These are phyloP conservation scores for Aquanectria penicillioides DNA, from an alignment of 2,329 filamentous ascomycete species.

Conservation along the genomic window DNA sequence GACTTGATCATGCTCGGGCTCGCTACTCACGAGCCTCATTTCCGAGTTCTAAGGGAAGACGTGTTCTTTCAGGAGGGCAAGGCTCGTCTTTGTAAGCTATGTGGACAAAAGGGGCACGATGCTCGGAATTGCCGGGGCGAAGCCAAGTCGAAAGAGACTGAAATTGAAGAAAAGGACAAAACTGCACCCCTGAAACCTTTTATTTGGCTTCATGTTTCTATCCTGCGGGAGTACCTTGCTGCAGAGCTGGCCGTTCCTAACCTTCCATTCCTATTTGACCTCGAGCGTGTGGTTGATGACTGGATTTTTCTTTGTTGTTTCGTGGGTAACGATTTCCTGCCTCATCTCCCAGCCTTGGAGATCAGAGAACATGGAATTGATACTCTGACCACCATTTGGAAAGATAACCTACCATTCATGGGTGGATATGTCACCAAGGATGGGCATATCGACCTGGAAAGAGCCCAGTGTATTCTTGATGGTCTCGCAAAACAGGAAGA, in stretches of 20 bases:
- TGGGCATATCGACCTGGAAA: slow-evolving; percentile 86
- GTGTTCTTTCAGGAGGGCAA: slow-evolving; percentile 93
- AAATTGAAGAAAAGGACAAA: slow-evolving; percentile 84
- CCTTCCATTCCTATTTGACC: slow-evolving; percentile 87
- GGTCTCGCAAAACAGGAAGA: slow-evolving; percentile 94
- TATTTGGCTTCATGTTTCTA: slow-evolving; percentile 95
- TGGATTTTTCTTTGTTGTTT: slow-evolving; percentile 99
- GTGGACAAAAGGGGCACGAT: slow-evolving; percentile 92
- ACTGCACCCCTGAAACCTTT: slow-evolving; percentile 83
- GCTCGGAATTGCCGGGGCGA: slow-evolving; percentile 85
- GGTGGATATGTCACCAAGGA: slow-evolving; percentile 97
- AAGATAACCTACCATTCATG: slow-evolving; percentile 90
- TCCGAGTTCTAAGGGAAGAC: slow-evolving; percentile 94
- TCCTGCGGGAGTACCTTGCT: slow-evolving; percentile 91
- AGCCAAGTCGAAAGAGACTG: slow-evolving; percentile 79
- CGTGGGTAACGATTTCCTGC: slow-evolving; percentile 97
- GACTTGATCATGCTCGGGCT: slow-evolving; percentile 99
- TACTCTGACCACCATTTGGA: slow-evolving; percentile 95
- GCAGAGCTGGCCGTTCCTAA: slow-evolving; percentile 86
- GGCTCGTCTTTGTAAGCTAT: slow-evolving; percentile 83
- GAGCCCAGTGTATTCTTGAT: slow-evolving; percentile 87
- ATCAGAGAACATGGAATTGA: slow-evolving; percentile 98
- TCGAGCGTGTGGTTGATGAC: slow-evolving; percentile 94
- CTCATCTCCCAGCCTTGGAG: slow-evolving; percentile 95
- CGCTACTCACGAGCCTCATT: slow-evolving; percentile 96